Evolutionary conservation across 179 eudicot genomes (phyloP).

Genomic region (Spinacia oleracea): DNA sequence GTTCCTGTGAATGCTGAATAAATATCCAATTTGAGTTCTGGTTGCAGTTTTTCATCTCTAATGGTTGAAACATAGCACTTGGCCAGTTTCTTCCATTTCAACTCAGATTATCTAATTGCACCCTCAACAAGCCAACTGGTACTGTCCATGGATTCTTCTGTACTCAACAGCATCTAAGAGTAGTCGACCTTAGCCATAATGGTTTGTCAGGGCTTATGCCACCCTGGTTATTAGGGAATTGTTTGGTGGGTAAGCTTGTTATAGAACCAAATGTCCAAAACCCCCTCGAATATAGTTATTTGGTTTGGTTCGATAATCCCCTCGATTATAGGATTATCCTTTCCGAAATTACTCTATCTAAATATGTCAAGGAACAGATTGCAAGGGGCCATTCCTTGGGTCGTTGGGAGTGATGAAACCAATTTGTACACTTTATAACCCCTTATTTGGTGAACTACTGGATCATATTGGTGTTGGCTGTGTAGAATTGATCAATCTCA

Average conservation of each 20-base stretch:
- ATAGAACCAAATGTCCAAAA: conserved; percentile 4
- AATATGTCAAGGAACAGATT: conserved; percentile 16
- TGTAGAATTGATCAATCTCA: too few species aligned
- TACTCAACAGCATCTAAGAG: conserved; percentile 12
- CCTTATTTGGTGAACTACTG: conserved; percentile 24
- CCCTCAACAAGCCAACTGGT: conserved; percentile 19
- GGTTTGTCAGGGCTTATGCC: conserved; percentile 3
- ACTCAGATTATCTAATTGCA: conserved; percentile 22
- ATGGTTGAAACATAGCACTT: conserved; percentile 18
- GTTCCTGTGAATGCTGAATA: too few species aligned
- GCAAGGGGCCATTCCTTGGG: conserved; percentile 3
- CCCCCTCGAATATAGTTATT: too few species aligned
- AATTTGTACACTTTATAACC: conserved; percentile 13
- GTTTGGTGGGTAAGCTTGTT: conserved; percentile 3
- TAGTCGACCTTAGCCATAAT: conserved; percentile 11
- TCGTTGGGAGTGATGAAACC: conserved; percentile 9
- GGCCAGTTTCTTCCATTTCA: conserved; percentile 17
- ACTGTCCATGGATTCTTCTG: not conserved
- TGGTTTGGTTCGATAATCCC: conserved; percentile 18
- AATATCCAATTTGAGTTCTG: too few species aligned
- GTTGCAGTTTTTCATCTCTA: too few species aligned
- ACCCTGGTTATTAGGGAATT: conserved; percentile 8
- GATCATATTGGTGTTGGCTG: not conserved
- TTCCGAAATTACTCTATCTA: not conserved
- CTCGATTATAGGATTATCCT: not conserved